Evolutionary conservation across 495 filamentous ascomycete species (phyloP).

Genomic region (Aspergillus baeticus): DNA sequence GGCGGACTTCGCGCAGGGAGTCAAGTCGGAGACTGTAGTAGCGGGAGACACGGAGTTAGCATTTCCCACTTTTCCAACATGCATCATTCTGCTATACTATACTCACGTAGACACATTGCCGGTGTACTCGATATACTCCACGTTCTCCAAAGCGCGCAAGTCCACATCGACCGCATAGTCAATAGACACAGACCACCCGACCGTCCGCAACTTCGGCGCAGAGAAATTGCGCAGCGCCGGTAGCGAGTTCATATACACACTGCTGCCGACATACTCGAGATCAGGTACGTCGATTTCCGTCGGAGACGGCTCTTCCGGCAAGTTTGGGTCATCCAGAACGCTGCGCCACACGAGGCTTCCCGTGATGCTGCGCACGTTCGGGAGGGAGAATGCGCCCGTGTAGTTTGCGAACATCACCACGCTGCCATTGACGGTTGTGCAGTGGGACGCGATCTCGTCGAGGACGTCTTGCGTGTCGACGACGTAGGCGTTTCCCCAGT

Average conservation of each 20-base stretch:
- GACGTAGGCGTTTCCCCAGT: not conserved
- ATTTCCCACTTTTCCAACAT: not conserved
- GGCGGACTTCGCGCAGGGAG: not conserved
- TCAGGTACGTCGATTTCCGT: not conserved
- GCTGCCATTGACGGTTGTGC: not conserved
- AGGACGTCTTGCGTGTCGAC: not conserved
- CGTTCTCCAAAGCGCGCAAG: not conserved
- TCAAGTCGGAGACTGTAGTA: not conserved
- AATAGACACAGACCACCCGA: not conserved
- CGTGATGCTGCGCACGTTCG: not conserved
- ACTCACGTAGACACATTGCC: not conserved
- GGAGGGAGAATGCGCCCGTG: not conserved
- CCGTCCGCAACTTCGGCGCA: not conserved
- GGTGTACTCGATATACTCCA: not conserved
- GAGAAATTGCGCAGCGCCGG: not conserved
- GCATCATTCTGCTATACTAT: not conserved
- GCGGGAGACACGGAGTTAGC: not conserved
- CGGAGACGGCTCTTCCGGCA: not conserved
- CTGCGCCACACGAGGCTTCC: not conserved
- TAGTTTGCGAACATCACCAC: not conserved
- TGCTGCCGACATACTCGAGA: not conserved
- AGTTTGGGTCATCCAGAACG: not conserved
- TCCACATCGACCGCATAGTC: not conserved
- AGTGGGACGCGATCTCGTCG: not conserved
- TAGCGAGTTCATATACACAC: not conserved